These are phyloP conservation scores for Xylaria venustula DNA, from an alignment of 495 filamentous ascomycete species.

Conservation along the genomic window DNA sequence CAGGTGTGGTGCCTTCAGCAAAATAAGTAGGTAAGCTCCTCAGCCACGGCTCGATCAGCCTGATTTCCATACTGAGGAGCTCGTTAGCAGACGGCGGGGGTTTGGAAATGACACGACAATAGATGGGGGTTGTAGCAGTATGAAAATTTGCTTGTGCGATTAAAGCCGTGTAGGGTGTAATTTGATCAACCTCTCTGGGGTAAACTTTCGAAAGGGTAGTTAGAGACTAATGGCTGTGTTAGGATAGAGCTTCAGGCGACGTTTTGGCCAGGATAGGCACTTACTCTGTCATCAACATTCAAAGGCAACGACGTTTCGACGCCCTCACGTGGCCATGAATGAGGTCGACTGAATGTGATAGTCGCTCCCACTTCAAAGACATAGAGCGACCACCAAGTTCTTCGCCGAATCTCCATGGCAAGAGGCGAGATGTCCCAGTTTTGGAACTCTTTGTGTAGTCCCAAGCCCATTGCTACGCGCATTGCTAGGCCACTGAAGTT, in stretches of 20 bases:
- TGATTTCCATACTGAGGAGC: conserved; percentile 42
- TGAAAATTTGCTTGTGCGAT: conserved; percentile 51
- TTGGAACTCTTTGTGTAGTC: conserved; percentile 56
- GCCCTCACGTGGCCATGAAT: conserved; percentile 46
- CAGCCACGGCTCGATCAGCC: conserved; percentile 50
- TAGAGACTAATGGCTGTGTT: conserved; percentile 21
- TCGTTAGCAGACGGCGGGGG: conserved; percentile 49
- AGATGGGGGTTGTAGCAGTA: conserved; percentile 49
- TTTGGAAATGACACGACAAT: conserved; percentile 51
- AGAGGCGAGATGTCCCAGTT: conserved; percentile 54
- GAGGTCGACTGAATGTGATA: conserved; percentile 34
- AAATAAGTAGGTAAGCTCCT: conserved; percentile 46
- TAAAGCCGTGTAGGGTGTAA: conserved; percentile 51
- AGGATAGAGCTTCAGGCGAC: neutral
- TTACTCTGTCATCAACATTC: conserved; percentile 48
- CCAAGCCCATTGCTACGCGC: conserved; percentile 54
- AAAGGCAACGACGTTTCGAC: conserved; percentile 50
- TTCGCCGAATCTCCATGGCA: conserved; percentile 30
- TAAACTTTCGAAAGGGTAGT: conserved; percentile 42
- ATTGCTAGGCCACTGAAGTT: conserved; percentile 53
- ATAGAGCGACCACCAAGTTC: conserved; percentile 29
- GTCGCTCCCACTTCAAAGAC: conserved; percentile 29
- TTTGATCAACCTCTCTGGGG: conserved; percentile 41
- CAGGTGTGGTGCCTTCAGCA: conserved; percentile 31
- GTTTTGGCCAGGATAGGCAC: neutral